A percentile compares a stretch with the other conserved stretches of the same genome.
Evolutionary conservation across 2,329 filamentous ascomycete species (phyloP).

Genomic region (Elsinoe australis): DNA sequence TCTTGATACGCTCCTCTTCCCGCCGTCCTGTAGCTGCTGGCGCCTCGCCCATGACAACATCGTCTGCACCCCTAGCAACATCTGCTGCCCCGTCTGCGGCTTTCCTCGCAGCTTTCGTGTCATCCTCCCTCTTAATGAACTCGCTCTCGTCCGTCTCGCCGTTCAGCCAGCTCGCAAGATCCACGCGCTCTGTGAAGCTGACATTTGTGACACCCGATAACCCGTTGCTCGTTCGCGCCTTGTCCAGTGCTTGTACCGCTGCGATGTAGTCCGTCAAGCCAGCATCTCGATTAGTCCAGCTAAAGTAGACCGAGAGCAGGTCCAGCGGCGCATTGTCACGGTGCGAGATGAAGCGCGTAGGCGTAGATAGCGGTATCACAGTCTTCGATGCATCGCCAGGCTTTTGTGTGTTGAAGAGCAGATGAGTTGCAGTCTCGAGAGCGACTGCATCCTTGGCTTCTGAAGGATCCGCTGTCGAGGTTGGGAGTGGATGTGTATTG

Average conservation of each 20-base stretch:
- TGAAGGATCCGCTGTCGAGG: constrained; percentile 58
- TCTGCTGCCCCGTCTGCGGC: constrained; percentile 45
- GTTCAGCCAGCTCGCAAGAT: constrained; percentile 88
- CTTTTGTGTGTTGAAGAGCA: constrained; percentile 32
- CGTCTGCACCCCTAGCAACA: constrained; percentile 28
- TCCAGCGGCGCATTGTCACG: constrained; percentile 58
- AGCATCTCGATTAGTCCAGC: constrained; percentile 87
- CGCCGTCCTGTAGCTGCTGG: constrained; percentile 45
- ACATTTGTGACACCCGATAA: constrained; percentile 73
- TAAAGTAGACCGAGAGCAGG: constrained; percentile 90
- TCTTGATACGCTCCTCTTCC: constrained; percentile 71
- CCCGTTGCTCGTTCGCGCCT: constrained; percentile 52
- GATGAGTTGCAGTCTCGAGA: constrained; percentile 68
- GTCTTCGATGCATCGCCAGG: constrained; percentile 47
- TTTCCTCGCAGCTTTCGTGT: constrained; percentile 48
- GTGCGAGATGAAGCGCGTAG: constrained; percentile 74
- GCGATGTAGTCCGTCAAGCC: constrained; percentile 87
- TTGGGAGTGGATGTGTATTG: constrained; percentile 62
- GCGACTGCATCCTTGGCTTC: constrained; percentile 52
- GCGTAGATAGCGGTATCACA: constrained; percentile 40
- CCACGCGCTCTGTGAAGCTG: constrained; percentile 82
- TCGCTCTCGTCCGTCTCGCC: constrained; percentile 78
- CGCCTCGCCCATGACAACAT: constrained; percentile 36
- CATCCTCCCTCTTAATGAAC: constrained; percentile 77
- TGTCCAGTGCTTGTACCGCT: constrained; percentile 70